Evolutionary conservation across 352 stramenopile genomes (phyloP).

Genomic region (Globisporangium splendens): DNA sequence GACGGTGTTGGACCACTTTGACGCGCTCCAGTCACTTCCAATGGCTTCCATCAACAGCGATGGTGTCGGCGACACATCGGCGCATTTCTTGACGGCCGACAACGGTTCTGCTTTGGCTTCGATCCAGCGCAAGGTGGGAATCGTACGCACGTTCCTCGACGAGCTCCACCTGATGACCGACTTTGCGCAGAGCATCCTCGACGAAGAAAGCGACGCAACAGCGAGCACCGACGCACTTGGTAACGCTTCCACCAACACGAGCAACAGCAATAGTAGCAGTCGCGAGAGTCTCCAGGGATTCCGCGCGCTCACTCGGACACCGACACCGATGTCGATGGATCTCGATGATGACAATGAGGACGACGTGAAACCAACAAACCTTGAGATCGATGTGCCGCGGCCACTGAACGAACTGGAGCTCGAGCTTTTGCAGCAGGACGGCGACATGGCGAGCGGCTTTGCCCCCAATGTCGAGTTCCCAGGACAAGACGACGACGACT

Average conservation of each 20-base stretch:
- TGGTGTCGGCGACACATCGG: too few species aligned
- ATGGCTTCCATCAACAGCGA: too few species aligned
- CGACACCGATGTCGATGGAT: conserved; percentile 17
- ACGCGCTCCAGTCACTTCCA: conserved; percentile 20
- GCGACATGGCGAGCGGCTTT: conserved; percentile 6
- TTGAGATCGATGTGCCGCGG: conserved; percentile 2
- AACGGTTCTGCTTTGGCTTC: not conserved
- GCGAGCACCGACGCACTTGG: not conserved
- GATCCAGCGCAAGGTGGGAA: conserved; percentile 30
- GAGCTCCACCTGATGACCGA: conserved; percentile 52
- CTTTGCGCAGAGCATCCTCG: conserved; percentile 58
- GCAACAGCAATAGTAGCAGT: conserved; percentile 42
- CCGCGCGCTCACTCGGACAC: conserved; percentile 23
- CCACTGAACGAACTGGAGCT: conserved; percentile 19
- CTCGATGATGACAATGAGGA: not conserved
- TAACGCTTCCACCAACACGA: too few species aligned
- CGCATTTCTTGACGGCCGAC: too few species aligned
- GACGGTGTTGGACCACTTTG: conserved; percentile 38
- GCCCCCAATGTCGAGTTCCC: not conserved
- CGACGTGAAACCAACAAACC: not conserved
- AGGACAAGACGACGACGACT: not conserved
- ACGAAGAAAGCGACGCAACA: conserved; percentile 33
- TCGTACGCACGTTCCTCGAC: conserved; percentile 50
- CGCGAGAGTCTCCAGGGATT: conserved; percentile 32
- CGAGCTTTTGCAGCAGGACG: conserved; percentile 8